Base-by-base conservation (phyloP, 2,329 filamentous ascomycete species). In the Juglanconis sp. region DNA sequence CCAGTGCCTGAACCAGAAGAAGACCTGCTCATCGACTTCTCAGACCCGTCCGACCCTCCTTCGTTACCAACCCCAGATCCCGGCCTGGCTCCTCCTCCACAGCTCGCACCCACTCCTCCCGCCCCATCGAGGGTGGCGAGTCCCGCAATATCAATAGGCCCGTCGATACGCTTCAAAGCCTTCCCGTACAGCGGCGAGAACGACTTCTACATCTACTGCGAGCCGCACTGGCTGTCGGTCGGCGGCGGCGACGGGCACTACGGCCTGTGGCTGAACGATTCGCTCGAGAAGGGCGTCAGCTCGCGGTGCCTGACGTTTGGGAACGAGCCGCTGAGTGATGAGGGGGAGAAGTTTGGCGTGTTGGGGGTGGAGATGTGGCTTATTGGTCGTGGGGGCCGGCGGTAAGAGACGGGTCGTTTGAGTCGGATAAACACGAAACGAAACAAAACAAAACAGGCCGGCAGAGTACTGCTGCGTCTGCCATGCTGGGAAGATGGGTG, bases 111-210 rank as follows among this genome's bases (percentile, higher is more conserved):
- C 24, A 53, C 36, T 42, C 47, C 49, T 32, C 24, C 53, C 50
- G 17, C 31, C 9, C 58, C n/a, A n/a, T 30, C 30, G 46, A 60
- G 63, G 31, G 59, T 60, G 61, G 57, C 13, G 63, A 62, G 48
- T 40, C 69, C 69, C 7, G 68, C 65, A 5, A 68, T 82, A 1
- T 82, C 80, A 32, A 86, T 86, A 4, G 84, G 87, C 4, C 90
- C 94, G 63, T 83, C 87, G 32, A 91, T 98, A 66, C 87, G 95
- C 24, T 99, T 99, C 82, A 97, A 96, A 76, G 94, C 94, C 0
- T 99, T 98, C 69, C 93, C 94, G 0, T 98, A 97, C 71, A 96
- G 90, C 59, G 95, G 95, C 5, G 85, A 96, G 46, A 98, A 99
- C 73, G 95, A 98, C 74, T 99, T 96, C 72, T 92, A 94, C 79